These are phyloP conservation scores for Afroboletus lepidellus DNA, from an alignment of 1,284 basidiomycete species.

Conservation along the genomic window DNA sequence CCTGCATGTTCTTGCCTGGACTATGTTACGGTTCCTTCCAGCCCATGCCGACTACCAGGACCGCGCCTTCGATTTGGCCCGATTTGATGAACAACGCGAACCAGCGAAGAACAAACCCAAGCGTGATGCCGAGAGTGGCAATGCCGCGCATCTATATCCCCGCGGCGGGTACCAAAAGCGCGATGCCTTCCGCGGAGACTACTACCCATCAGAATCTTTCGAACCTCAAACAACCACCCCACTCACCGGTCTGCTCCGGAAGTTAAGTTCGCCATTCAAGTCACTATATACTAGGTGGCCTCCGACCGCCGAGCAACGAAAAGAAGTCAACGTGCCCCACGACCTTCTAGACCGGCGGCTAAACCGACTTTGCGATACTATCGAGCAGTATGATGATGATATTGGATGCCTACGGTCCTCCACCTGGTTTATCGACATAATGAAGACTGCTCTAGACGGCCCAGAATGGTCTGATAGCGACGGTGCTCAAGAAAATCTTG, in stretches of 20 bases:
- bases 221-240: neutral
- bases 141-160: neutral
- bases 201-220: neutral
- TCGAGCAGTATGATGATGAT: neutral
- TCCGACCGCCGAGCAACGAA: neutral
- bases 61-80: neutral
- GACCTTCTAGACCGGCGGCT: neutral
- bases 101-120: too few relatives aligned
- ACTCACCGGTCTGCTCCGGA: neutral
- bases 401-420: neutral
- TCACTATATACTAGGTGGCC: neutral
- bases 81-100: neutral
- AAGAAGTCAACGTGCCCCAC: neutral
- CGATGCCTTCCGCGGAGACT: rapidly evolving
- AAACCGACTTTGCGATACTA: neutral
- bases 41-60: neutral
- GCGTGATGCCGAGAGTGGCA: too few relatives aligned
- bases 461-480: neutral
- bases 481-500: neutral
- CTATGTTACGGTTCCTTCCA: neutral
- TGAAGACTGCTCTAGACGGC: neutral
- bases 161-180: neutral
- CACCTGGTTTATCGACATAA: neutral
- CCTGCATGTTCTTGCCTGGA: neutral
- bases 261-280: neutral